Evolutionary conservation across 495 filamentous ascomycete genomes (phyloP), one percentile per base, ranked within the genome.

Genomic region (Daldinia bambusicola): DNA sequence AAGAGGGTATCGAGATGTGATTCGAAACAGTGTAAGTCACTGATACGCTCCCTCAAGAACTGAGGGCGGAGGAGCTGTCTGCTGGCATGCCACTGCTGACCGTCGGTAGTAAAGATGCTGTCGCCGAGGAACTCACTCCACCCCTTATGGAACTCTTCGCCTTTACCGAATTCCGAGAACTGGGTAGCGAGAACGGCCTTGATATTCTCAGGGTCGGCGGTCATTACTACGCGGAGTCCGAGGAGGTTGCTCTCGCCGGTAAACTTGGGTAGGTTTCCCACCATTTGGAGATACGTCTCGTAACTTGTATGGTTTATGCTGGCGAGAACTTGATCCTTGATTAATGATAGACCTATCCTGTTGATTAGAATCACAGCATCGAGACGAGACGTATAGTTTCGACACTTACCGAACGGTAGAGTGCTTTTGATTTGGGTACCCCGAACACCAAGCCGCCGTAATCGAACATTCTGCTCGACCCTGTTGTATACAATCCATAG

Each of bases 151-250:
- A 93, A 93, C 2, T 80, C 68, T 66, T 89, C 81, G 13, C 91
- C 91, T 77, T 92, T 93, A 69, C 91, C 91, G 71, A 88, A 92
- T 77, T 92, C 88, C 20, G 76, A 70, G 65, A 91, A 97, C 69
- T 96, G 90, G 0, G 89, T 90, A 0, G 93, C 92, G 2, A 97
- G 84, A 6, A 97, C 80, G 0, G 93, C 89, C 75, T 97, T 93
- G 78, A 98, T 85, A 77, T 96, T 97, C 74, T 94, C 90, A 0
- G 92, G 93, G 48, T 94, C 90, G 26, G 81, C 84, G 0, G 92
- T 94, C 62, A 93, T 79, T 52, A 93, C 75, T 18, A 87, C 70
- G 6, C 90, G 89, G 30, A 84, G 83, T 43, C 88, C 81, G 4
- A 86, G 77, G 8, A 90, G 45, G 12, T 81, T 79, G 22, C 80